These are phyloP conservation scores for Lactarius vividus DNA, from an alignment of 768 basidiomycete genomes.

Conservation along the genomic window DNA sequence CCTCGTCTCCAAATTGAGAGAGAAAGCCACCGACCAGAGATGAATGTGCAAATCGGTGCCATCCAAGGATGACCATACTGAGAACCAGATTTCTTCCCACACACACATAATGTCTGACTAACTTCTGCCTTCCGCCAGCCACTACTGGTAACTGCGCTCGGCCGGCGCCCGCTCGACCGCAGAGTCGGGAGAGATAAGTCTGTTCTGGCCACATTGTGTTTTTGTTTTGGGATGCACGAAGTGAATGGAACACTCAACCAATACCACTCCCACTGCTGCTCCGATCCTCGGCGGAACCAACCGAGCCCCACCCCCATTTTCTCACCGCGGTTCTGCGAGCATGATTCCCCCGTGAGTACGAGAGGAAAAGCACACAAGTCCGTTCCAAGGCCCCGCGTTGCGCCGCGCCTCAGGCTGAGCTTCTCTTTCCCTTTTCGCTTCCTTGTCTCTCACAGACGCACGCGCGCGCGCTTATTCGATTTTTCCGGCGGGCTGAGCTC, in stretches of 20 bases:
- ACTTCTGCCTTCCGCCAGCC: conserved; percentile 4
- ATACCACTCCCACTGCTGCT: not conserved
- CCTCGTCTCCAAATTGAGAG: not conserved
- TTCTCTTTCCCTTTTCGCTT: conserved; percentile 1
- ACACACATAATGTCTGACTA: not conserved
- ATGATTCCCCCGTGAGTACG: not conserved
- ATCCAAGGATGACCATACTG: not conserved
- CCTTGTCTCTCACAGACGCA: not conserved
- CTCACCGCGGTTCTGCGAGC: not conserved
- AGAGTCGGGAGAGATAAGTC: conserved; percentile 17
- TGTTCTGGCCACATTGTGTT: conserved; percentile 18
- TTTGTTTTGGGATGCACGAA: not conserved
- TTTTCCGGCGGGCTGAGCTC: not conserved
- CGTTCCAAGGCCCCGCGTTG: conserved; percentile 8
- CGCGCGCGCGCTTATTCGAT: not conserved
- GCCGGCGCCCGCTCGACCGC: not conserved
- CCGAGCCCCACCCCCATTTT: not conserved
- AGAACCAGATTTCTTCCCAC: conserved; percentile 9
- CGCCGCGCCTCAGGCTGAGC: conserved; percentile 9
- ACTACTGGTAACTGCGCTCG: not conserved
- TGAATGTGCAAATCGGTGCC: not conserved
- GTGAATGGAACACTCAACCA: not conserved
- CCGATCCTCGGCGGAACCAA: conserved; percentile 8
- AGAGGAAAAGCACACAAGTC: not conserved
- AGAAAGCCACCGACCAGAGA: not conserved